phyloP scores from a whole-genome alignment of 2,329 filamentous ascomycete species.

The Aspergillus luchuensis region DNA sequence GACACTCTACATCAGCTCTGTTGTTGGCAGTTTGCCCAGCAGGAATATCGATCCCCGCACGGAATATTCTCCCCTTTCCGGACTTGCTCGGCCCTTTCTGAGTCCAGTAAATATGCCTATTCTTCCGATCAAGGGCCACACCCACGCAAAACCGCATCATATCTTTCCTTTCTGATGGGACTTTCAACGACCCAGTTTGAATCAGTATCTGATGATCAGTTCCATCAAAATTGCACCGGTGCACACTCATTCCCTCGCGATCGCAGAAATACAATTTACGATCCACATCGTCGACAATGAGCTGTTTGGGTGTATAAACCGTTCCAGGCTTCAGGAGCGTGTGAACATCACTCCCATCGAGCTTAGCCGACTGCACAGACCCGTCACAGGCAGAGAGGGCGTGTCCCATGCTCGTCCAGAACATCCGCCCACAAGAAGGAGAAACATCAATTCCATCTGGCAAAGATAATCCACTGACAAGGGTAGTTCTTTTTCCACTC shows the following conservation, averaged over 20 bases:
- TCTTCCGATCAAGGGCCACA: slow-evolving; percentile 49
- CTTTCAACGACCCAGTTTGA: slow-evolving; percentile 33
- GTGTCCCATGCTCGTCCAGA: slow-evolving; percentile 56
- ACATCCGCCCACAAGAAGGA: slow-evolving; percentile 39
- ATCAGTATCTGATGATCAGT: slow-evolving; percentile 41
- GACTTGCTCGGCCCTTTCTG: slow-evolving; percentile 61
- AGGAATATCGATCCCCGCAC: slow-evolving; percentile 49
- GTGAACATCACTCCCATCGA: slow-evolving; percentile 52
- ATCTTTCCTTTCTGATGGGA: slow-evolving; percentile 31
- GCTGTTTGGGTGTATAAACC: slow-evolving; percentile 54
- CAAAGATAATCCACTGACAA: slow-evolving; percentile 26
- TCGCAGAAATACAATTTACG: slow-evolving; percentile 47
- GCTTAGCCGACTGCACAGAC: slow-evolving; percentile 45
- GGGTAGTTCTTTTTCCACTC: slow-evolving; percentile 17
- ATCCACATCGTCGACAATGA: slow-evolving; percentile 32
- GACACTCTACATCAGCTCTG: slow-evolving; percentile 46
- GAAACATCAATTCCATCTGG: slow-evolving; percentile 53
- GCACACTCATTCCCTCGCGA: slow-evolving; percentile 45
- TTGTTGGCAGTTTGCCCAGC: slow-evolving; percentile 33
- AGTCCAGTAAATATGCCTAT: slow-evolving; percentile 60
- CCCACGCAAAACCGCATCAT: slow-evolving; percentile 57
- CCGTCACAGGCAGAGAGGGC: slow-evolving; percentile 44
- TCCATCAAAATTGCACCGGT: slow-evolving; percentile 41
- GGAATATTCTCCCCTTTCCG: slow-evolving; percentile 56
- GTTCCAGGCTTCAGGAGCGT: slow-evolving; percentile 48